phyloP scores from a whole-genome alignment of 2,329 filamentous ascomycete genomes.

The Verticillium alfalfae region DNA sequence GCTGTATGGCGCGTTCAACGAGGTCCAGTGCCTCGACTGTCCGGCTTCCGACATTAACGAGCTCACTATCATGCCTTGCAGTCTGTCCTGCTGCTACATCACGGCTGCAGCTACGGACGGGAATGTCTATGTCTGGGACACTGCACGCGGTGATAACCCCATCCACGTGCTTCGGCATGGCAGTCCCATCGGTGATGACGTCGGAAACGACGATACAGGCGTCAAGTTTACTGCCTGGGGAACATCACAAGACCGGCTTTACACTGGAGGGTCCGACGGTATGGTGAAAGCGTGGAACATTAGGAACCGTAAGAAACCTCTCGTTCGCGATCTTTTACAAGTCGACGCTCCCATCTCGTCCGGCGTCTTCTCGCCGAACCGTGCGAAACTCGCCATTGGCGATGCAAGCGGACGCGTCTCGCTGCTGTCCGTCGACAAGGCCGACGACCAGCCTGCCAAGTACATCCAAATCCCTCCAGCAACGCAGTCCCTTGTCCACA shows the following conservation, averaged over 20 bases:
- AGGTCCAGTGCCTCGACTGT: slow-evolving; percentile 53
- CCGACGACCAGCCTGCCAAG: slow-evolving; percentile 26
- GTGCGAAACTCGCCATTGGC: slow-evolving; percentile 49
- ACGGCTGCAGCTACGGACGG: slow-evolving; percentile 59
- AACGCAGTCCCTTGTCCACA: slow-evolving; percentile 9
- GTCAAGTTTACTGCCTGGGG: slow-evolving; percentile 62
- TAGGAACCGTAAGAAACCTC: slow-evolving; percentile 33
- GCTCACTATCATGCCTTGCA: slow-evolving; percentile 53
- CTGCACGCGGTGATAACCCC: slow-evolving; percentile 46
- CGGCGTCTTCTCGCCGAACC: slow-evolving; percentile 54
- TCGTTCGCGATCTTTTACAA: slow-evolving; percentile 48
- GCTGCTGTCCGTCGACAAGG: slow-evolving; percentile 42
- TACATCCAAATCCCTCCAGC: slow-evolving; percentile 29
- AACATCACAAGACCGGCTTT: slow-evolving; percentile 48
- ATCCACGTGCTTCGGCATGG: slow-evolving; percentile 53
- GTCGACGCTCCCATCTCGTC: slow-evolving; percentile 51
- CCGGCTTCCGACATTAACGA: slow-evolving; percentile 57
- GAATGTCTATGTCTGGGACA: slow-evolving; percentile 59
- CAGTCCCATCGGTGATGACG: slow-evolving; percentile 29
- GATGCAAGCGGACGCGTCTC: slow-evolving; percentile 58
- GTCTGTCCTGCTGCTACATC: slow-evolving; percentile 42
- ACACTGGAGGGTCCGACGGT: slow-evolving; percentile 60
- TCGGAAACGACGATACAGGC: slow-evolving; percentile 48
- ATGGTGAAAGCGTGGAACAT: slow-evolving; percentile 60
- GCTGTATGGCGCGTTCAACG: slow-evolving; percentile 29